phyloP scores from a whole-genome alignment of 1,139 yeast genomes.

The Yamadazyma sp. region DNA sequence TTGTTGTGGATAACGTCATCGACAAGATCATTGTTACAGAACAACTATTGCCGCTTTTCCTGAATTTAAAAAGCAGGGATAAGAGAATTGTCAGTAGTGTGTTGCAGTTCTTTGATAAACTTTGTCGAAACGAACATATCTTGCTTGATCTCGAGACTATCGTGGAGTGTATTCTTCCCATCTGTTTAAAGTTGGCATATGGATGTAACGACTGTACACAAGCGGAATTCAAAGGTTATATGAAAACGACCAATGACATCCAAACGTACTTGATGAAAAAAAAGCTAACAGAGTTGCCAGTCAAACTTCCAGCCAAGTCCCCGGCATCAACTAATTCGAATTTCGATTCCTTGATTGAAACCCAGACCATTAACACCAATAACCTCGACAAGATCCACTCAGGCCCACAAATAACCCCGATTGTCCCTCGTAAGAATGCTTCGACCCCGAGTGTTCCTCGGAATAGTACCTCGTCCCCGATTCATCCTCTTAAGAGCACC shows the following conservation, averaged over 20 bases:
- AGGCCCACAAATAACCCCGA: conserved; percentile 24
- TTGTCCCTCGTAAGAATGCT: conserved; percentile 12
- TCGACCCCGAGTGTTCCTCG: too few species aligned
- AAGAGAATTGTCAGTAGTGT: conserved; percentile 61
- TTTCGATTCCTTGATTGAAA: conserved; percentile 34
- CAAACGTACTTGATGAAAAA: conserved; percentile 29
- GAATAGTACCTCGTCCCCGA: too few species aligned
- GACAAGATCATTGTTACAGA: conserved; percentile 76
- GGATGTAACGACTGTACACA: conserved; percentile 44
- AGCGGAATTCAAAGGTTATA: conserved; percentile 33
- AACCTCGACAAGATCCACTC: conserved; percentile 24
- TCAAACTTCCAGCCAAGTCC: conserved; percentile 9
- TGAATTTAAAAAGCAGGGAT: conserved; percentile 75
- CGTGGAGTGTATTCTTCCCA: conserved; percentile 40
- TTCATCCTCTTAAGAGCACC: conserved; percentile 12
- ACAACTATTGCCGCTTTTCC: conserved; percentile 72
- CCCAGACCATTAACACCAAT: conserved; percentile 32
- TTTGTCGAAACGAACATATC: conserved; percentile 40
- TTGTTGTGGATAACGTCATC: conserved; percentile 59
- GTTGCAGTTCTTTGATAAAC: conserved; percentile 49
- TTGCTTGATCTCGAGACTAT: conserved; percentile 35
- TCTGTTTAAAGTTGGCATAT: conserved; percentile 38
- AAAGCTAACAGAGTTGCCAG: conserved; percentile 30
- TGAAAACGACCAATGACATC: conserved; percentile 26
- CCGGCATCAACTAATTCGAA: conserved; percentile 11